phyloP scores from a whole-genome alignment of 2,329 filamentous ascomycete genomes.

The Remersonia thermophila region DNA sequence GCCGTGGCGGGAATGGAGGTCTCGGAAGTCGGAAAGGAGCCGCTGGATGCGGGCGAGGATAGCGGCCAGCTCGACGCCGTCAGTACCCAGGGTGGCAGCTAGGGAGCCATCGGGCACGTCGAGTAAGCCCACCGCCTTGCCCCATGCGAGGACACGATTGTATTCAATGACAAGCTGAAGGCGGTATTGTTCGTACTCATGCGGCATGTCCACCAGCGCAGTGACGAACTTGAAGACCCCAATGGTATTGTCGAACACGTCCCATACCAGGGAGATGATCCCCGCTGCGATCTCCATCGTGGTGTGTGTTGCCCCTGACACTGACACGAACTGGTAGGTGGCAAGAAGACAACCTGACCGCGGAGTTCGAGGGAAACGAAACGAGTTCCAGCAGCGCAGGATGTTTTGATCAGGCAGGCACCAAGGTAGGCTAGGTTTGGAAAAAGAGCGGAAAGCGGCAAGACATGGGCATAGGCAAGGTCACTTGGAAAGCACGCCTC shows the following conservation, averaged over 20 bases:
- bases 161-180: conserved; percentile 20
- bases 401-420: too few species aligned
- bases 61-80: conserved; percentile 15
- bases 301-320: too few species aligned
- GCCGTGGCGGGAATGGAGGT: conserved; percentile 16
- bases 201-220: conserved; percentile 18
- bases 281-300: conserved; percentile 13
- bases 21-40: conserved; percentile 17
- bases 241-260: conserved; percentile 18
- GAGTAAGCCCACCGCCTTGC: conserved; percentile 17
- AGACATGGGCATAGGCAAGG: too few species aligned
- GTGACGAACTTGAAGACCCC: conserved; percentile 17
- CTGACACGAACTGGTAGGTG: too few species aligned
- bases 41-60: conserved; percentile 17
- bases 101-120: conserved; percentile 16
- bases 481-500: too few species aligned
- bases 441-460: too few species aligned
- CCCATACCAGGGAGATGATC: conserved; percentile 15
- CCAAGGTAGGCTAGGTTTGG: too few species aligned
- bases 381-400: too few species aligned
- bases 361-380: too few species aligned
- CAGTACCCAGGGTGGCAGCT: conserved; percentile 11
- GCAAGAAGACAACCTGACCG: too few species aligned
- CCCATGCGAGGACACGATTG: conserved; percentile 18
- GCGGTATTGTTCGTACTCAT: conserved; percentile 16